Evolutionary conservation across 2,329 filamentous ascomycete genomes (phyloP), one percentile per base, ranked within the genome.

Genomic region (Mollisia scopiformis): DNA sequence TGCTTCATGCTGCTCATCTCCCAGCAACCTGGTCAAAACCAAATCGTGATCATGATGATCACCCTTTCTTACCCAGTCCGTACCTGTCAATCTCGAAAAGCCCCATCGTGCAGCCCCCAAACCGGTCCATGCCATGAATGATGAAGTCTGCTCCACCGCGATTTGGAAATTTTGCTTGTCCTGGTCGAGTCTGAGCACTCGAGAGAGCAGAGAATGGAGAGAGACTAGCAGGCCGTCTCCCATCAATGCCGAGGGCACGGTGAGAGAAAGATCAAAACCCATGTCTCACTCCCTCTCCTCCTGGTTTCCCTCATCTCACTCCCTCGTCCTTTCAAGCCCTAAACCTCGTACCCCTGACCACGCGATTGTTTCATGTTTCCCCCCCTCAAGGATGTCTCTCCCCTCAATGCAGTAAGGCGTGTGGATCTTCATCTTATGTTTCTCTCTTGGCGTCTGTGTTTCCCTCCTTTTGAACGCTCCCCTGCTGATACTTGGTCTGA

Each of bases 311-410:
- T 14, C 6, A 47, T 47, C 43, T n/a, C 43, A 47, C 11, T 47
- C 43, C 7, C 5, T 3, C 6, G 10, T 23, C 16, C 19, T 43
- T 7, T 43, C 39, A 43, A 21, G 16, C 39, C 39, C 37, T 19
- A n/a, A n/a, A n/a, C n/a, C n/a, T n/a, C 43, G 5, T 21, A 28
- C 43, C 39, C 39, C 39, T 43, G 39, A 23, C 39, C 10, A 47
- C 21, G 43, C 43, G 43, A 47, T 47, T 47, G 43, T 47, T 47
- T 47, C 43, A 47, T 27, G 43, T 47, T 47, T 16, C 43, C 21
- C 25, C 16, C 21, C 6, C 11, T 25, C 43, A n/a, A n/a, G n/a
- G n/a, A n/a, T n/a, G n/a, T n/a, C n/a, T n/a, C n/a, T n/a, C 21
- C 43, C 16, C 21, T 16, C n/a, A 41, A 21, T 27, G 21, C 43